Evolutionary conservation across 108 stramenopile genomes (phyloP).

Genomic region (Stephanodiscus minutulus): DNA sequence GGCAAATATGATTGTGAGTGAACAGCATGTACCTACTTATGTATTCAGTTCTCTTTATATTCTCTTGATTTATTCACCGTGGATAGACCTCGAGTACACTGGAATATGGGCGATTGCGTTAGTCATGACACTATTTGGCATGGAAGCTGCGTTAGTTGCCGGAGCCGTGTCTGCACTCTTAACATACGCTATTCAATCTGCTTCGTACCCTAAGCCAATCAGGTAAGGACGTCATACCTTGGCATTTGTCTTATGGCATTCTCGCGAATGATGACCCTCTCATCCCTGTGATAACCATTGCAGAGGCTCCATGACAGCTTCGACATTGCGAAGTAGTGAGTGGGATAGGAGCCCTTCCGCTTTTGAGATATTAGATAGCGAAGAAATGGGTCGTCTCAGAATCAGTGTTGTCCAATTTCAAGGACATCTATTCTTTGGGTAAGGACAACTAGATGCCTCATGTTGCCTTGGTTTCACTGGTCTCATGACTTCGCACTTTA

Average conservation of each 20-base stretch:
- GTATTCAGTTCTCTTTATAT: too few species aligned
- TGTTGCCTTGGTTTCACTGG: too few species aligned
- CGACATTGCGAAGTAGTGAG: slow-evolving; percentile 64
- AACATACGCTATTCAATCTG: slow-evolving; percentile 65
- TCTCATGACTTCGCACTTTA: too few species aligned
- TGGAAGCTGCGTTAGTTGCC: slow-evolving; percentile 72
- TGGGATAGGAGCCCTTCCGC: slow-evolving; percentile 54
- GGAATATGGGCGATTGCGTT: slow-evolving; percentile 73
- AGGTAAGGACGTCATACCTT: too few species aligned
- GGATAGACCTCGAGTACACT: slow-evolving; percentile 53
- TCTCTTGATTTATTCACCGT: too few species aligned
- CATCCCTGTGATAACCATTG: too few species aligned
- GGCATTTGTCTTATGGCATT: too few species aligned
- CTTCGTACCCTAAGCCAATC: slow-evolving; percentile 64
- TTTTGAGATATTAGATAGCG: slow-evolving; percentile 49
- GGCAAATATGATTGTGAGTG: slow-evolving; percentile 51
- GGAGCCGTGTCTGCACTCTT: slow-evolving; percentile 63
- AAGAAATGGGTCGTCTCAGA: slow-evolving; percentile 43
- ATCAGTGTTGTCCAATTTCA: slow-evolving; percentile 72
- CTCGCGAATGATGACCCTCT: too few species aligned
- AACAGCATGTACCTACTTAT: too few species aligned
- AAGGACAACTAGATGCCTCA: too few species aligned
- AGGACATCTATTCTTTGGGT: slow-evolving; percentile 61
- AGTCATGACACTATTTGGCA: slow-evolving; percentile 76
- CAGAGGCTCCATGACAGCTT: slow-evolving; percentile 68